Evolutionary conservation across 129 eudicot species (phyloP), one percentile per base, ranked within the genome.

Genomic region (Centaurea solstitialis): DNA sequence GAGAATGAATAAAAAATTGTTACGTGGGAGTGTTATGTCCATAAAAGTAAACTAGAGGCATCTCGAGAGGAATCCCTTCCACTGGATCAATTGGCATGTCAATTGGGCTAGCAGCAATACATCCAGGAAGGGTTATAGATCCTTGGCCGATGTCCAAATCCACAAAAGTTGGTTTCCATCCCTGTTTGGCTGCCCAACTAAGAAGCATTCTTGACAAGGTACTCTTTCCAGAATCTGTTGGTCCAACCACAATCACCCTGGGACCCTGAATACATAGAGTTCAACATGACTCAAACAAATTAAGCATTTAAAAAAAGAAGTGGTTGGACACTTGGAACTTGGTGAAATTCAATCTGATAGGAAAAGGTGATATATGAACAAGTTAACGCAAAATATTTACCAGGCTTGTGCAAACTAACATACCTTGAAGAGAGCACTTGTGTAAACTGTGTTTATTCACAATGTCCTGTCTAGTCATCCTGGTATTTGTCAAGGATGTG

Each of bases 131-230:
- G 6, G 99, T 92, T 79, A 95, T 90, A 65, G 97, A 89, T 81
- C 99, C 99, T 89, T 95, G 99, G 70, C 99, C 99, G 12, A 95
- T 76, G 73, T 95, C 99, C 80, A 95, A 85, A 90, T 95, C 99
- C 59, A 95, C 97, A 82, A 87, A 92, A 76, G 99, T 95, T 9
- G 99, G 99, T 76, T 95, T 95, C 99, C 99, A 95, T 43, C 97
- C 99, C 84, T 89, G 97, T 85, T 95, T 95, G 78, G 97, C 97
- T 38, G 97, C 99, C 99, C 99, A 94, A 82, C 99, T 95, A 89
- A 95, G 94, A 85, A 95, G 99, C 97, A 95, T 95, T 85, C 97
- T 90, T 24, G 97, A 90, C 79, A 92, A 83, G 7, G 97, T 90
- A 84, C 99, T 95, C 90, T 95, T 95, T 82, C 99, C 99, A 1